Evolutionary conservation across 768 basidiomycete species (phyloP), one percentile per base, ranked within the genome.

Genomic region (Stropharia rugosoannulata): DNA sequence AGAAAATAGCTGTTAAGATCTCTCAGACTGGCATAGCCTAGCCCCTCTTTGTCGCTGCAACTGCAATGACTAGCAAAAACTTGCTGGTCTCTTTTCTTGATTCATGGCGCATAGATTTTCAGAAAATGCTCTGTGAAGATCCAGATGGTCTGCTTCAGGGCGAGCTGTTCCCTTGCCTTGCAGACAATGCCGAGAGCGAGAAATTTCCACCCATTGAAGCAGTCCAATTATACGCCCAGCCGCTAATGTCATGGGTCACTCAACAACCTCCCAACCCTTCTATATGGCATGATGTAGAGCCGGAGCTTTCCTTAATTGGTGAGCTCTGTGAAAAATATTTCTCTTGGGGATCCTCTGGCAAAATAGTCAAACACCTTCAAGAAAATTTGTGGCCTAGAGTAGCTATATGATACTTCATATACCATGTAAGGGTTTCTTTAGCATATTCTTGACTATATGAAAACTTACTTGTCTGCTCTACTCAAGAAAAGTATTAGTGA

Each of bases 311-410:
- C 11, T 13, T 27, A 29, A 51, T 51, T 7, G 39, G 49, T 12
- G 22, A 7, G 9, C 19, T 51, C 13, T 60, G 56, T 25, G 54
- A 62, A 19, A 51, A 59, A n/a, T 51, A 49, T 29, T 62, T 62
- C 29, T 59, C 56, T 15, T 62, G 62, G 62, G 54, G 25, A 3
- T 43, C 59, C 7, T 37, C 40, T 3, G 54, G 37, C 10, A 38
- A 40, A 15, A 11, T 51, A 4, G 15, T 25, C 12, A 3, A 15
- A 13, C 37, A 27, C 12, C 54, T 58, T 39, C 35, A 48, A 13
- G 46, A 32, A 4, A 47, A 19, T 2, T 13, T 63, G 12, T 63
- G 59, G 57, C 54, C 52, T 18, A 59, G 60, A 1, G 46, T 57
- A 18, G 52, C 47, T 7, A 29, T 63, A 43, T 55, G 55, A 12